Evolutionary conservation across 805 yeast species (phyloP).

Genomic region (Isabelozyma heimii): DNA sequence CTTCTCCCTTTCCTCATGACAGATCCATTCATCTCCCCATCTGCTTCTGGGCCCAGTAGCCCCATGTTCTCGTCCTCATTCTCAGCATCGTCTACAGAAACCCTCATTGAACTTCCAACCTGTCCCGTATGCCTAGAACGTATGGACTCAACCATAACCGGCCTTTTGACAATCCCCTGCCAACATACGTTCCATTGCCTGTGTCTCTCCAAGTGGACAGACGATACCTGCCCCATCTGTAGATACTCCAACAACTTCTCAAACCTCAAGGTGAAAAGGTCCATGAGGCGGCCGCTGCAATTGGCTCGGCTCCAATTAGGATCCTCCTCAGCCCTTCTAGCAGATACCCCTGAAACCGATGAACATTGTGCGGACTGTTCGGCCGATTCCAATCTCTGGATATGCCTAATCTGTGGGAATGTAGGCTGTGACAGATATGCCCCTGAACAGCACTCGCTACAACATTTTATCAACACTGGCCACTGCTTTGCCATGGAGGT

Average conservation of each 20-base stretch:
- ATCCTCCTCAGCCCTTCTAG: neutral
- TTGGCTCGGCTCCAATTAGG: constrained; percentile 3
- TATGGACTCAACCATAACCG: constrained; percentile 78
- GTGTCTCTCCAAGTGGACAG: constrained; percentile 85
- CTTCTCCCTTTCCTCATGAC: constrained; percentile 63
- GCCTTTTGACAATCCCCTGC: constrained; percentile 83
- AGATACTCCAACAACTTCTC: constrained; percentile 59
- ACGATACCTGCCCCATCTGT: constrained; percentile 89
- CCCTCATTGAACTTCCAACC: constrained; percentile 67
- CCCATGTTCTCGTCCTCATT: neutral
- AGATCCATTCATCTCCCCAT: constrained; percentile 63
- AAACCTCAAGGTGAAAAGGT: constrained; percentile 31
- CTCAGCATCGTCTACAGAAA: neutral
- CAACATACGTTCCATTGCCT: constrained; percentile 92
- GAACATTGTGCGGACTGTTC: constrained; percentile 57
- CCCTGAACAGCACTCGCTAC: constrained; percentile 78
- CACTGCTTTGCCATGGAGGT: constrained; percentile 93
- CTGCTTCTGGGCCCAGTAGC: constrained; percentile 2
- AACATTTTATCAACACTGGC: constrained; percentile 71
- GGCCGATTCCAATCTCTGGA: constrained; percentile 69
- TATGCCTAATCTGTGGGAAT: constrained; percentile 85
- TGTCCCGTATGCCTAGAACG: constrained; percentile 92
- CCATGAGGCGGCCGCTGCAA: constrained; percentile 33
- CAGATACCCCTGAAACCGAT: neutral
- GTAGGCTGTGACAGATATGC: constrained; percentile 88